phyloP scores from a whole-genome alignment of 2,329 filamentous ascomycete species.

The Sarocladium strictum region DNA sequence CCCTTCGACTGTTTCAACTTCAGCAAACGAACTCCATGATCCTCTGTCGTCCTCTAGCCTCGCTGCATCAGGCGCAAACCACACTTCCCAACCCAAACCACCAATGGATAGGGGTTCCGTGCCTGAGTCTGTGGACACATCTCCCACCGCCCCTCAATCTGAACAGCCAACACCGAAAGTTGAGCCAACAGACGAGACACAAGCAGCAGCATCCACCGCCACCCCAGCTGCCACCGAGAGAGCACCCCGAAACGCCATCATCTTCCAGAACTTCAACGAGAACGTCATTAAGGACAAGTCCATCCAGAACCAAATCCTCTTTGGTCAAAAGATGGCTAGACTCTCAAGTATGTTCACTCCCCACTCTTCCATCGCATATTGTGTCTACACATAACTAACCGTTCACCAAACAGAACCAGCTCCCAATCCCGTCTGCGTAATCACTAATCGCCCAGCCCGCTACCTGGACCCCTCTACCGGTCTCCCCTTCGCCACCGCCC shows the following conservation, averaged over 20 bases:
- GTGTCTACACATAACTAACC: background rate
- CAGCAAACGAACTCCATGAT: slow-evolving; percentile 12
- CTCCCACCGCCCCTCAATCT: slow-evolving; percentile 16
- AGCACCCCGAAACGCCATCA: slow-evolving; percentile 52
- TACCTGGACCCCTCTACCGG: slow-evolving; percentile 84
- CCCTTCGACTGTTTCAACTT: slow-evolving; percentile 31
- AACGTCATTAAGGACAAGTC: slow-evolving; percentile 49
- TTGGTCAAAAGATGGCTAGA: slow-evolving; percentile 52
- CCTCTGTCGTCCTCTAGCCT: background rate
- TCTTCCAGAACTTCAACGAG: slow-evolving; percentile 55
- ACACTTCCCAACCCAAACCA: background rate
- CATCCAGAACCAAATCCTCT: slow-evolving; percentile 53
- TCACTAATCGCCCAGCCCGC: slow-evolving; percentile 74
- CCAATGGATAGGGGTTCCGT: too few species aligned
- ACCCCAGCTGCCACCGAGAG: background rate
- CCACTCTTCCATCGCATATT: background rate
- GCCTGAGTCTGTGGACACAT: too few species aligned
- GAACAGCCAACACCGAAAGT: slow-evolving; percentile 11
- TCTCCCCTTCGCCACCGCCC: slow-evolving; percentile 70
- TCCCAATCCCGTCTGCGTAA: slow-evolving; percentile 60
- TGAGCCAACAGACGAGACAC: background rate
- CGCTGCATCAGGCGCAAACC: background rate
- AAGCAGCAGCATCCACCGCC: too few species aligned
- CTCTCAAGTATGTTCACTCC: slow-evolving; percentile 41
- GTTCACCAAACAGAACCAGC: slow-evolving; percentile 38